Conservation (phyloP, 352 stramenopile species). For the Elongisporangium senticosum region DNA sequence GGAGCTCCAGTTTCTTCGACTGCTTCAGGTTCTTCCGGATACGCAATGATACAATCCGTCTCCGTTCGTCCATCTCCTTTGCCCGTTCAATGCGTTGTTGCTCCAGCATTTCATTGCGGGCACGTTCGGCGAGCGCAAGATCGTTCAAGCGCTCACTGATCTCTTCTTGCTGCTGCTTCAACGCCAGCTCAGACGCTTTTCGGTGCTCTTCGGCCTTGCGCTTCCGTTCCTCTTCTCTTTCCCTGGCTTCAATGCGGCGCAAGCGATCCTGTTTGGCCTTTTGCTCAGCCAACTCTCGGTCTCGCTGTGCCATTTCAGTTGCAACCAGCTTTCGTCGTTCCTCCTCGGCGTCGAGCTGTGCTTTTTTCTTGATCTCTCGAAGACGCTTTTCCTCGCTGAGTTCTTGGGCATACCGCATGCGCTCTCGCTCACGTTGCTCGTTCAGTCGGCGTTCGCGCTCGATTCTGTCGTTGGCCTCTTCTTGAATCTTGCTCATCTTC, state of each 20-base stretch:
- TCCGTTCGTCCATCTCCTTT: constrained; percentile 59
- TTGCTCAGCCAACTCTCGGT: constrained; percentile 70
- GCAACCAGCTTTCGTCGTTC: constrained; percentile 59
- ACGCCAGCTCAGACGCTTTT: constrained; percentile 39
- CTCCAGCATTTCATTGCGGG: constrained; percentile 70
- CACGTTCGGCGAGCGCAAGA: constrained; percentile 55
- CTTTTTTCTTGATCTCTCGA: constrained; percentile 81
- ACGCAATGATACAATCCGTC: constrained; percentile 46
- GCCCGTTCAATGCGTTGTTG: constrained; percentile 57
- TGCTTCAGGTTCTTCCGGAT: constrained; percentile 71
- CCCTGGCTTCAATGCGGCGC: constrained; percentile 50
- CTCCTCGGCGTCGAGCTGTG: constrained; percentile 78
- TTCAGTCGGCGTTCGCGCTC: constrained; percentile 59
- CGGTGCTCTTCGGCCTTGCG: constrained; percentile 71
- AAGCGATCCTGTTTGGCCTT: constrained; percentile 73
- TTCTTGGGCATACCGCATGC: constrained; percentile 54
- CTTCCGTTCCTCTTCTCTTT: constrained; percentile 70
- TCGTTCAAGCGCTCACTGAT: constrained; percentile 54
- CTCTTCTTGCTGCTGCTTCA: constrained; percentile 61
- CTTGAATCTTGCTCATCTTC: constrained; percentile 83
- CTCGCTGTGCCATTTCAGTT: constrained; percentile 58
- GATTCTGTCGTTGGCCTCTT: constrained; percentile 62
- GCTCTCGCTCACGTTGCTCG: constrained; percentile 65
- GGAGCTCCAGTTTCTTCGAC: constrained; percentile 48
- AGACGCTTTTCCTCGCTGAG: constrained; percentile 68